Percentiles rank a stretch among this genome's conserved stretches.
These are phyloP conservation scores for Tulasnella sp. DNA, from an alignment of 768 basidiomycete genomes.

Conservation along the genomic window DNA sequence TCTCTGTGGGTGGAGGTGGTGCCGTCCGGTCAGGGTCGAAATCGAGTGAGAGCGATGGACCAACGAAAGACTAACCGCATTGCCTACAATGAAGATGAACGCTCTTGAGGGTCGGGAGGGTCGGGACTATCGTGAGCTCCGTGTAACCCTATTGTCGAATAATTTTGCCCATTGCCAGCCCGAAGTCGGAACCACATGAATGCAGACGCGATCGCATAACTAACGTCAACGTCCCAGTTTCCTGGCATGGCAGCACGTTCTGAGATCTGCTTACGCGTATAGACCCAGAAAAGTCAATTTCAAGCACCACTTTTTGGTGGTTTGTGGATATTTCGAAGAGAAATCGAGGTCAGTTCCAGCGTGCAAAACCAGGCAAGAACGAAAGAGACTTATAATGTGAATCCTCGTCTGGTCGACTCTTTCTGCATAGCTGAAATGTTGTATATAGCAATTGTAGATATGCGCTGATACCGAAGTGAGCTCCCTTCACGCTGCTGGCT, in stretches of 20 bases:
- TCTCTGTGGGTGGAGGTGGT: constrained; percentile 46
- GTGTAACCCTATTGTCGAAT: constrained; percentile 70
- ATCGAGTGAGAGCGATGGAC: constrained; percentile 32
- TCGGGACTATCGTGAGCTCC: constrained; percentile 84
- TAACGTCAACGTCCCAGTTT: background rate
- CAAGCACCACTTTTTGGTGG: constrained; percentile 92
- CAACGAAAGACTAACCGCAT: constrained; percentile 52
- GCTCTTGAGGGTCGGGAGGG: constrained; percentile 70
- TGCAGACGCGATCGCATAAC: constrained; percentile 29
- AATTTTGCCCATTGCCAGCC: background rate
- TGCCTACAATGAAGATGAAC: constrained; percentile 86
- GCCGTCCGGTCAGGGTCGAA: constrained; percentile 33
- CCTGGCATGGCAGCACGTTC: background rate
- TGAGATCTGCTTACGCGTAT: constrained; percentile 61
- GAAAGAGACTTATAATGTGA: constrained; percentile 74
- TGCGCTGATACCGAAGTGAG: background rate
- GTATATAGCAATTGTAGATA: background rate
- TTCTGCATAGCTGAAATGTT: constrained; percentile 51
- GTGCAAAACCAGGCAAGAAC: constrained; percentile 32
- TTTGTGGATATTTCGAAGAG: constrained; percentile 63
- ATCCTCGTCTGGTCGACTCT: constrained; percentile 75
- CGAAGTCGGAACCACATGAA: constrained; percentile 1
- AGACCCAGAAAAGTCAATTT: constrained; percentile 86
- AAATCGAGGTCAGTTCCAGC: constrained; percentile 16
- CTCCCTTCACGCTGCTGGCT: background rate